Evolutionary conservation across 257 asterid species (phyloP), one percentile per base, ranked within the genome.

Genomic region (Solanum medicagineum): DNA sequence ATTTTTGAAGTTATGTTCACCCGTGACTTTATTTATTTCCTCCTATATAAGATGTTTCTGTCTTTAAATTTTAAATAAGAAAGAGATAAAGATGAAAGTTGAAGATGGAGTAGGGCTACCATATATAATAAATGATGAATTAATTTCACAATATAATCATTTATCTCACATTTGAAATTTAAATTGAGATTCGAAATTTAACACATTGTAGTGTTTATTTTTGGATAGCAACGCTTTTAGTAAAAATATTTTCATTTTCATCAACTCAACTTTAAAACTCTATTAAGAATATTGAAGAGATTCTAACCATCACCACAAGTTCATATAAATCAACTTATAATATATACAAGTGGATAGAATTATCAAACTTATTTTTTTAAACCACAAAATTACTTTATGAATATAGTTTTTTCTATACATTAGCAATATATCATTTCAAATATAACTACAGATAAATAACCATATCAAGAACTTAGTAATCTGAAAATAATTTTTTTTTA

Each of bases 1-100:
- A 77, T 16, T 55, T n/a, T 22, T 75, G 75, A 15, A 81, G 51
- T 36, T 85, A 68, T 85, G 90, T 83, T 65, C 57, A 83, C 85
- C 90, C 87, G 87, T 88, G 88, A 88, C 87, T 84, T 85, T 75
- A 40, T 47, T 29, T 77, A 68, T 66, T 77, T 77, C 82, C 24
- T 51, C 10, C 15, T 71, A n/a, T n/a, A 74, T 74, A 51, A 22
- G n/a, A 53, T 77, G 10, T 6, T 51, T 77, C 65, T 77, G 65
- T 77, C 65, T 77, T 26, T 53, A 16, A 77, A 77, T 56, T 77
- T 26, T 53, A 9, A 77, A 77, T 56, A 79, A 36, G 49, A 68
- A 68, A 70, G 84, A 79, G 70, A 44, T 57, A 62, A 65, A 77
- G 69, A 54, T 65, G 85, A 71, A 42, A 82, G 49, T 68, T 55